Percentiles rank a stretch among this genome's conserved stretches.
Evolutionary conservation across 1,284 basidiomycete genomes (phyloP).

Genomic region (Tylopilus sp.): DNA sequence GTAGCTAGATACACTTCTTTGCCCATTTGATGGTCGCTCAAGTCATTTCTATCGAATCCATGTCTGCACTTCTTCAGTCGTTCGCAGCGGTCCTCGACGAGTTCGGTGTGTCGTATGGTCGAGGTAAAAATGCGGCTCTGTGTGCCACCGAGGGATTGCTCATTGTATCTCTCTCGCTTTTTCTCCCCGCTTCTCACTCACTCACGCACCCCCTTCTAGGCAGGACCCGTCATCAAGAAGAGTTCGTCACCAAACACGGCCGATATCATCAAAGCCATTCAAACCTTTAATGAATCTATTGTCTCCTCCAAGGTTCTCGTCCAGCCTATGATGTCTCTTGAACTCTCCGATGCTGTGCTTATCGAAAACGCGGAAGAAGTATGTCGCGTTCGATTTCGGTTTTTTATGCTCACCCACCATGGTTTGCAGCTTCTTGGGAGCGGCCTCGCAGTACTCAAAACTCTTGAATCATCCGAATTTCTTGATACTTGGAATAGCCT

Average conservation of each 20-base stretch:
- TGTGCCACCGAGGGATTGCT: conserved; percentile 88
- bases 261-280: conserved; percentile 65
- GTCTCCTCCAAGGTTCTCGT: conserved; percentile 57
- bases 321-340: conserved; percentile 52
- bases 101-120: conserved; percentile 82
- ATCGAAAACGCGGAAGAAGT: conserved; percentile 61
- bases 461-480: conserved; percentile 56
- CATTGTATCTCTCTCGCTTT: conserved; percentile 49
- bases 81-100: conserved; percentile 86
- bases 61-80: conserved; percentile 74
- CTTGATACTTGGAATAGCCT: conserved; percentile 52
- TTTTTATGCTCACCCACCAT: not conserved
- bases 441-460: conserved; percentile 53
- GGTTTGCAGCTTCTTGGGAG: conserved; percentile 56
- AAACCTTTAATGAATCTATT: conserved; percentile 61
- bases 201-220: conserved; percentile 37
- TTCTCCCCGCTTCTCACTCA: not conserved
- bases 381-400: conserved; percentile 2
- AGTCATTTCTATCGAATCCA: conserved; percentile 70
- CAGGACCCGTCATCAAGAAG: conserved; percentile 54
- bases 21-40: conserved; percentile 77
- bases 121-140: conserved; percentile 80
- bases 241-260: conserved; percentile 48
- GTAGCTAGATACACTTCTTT: conserved; percentile 80
- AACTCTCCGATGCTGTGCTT: conserved; percentile 38